phyloP scores from a whole-genome alignment of 2,329 filamentous ascomycete genomes.

The Fusarium austroafricanum region DNA sequence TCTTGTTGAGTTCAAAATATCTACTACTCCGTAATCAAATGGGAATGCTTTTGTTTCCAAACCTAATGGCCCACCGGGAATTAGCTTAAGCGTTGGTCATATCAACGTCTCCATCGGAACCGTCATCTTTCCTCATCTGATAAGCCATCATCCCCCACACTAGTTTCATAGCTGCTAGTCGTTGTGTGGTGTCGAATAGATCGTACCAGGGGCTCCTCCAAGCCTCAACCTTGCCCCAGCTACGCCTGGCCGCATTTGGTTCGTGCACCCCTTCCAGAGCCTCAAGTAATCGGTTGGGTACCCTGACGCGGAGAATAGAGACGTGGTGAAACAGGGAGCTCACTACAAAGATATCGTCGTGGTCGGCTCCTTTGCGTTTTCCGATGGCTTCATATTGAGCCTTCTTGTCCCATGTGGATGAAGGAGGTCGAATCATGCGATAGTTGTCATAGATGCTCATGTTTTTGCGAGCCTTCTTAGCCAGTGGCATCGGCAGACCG shows the following conservation, averaged over 20 bases:
- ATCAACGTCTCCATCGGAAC: conserved; percentile 42
- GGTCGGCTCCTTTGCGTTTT: conserved; percentile 57
- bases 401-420: conserved; percentile 70
- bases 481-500: conserved; percentile 42
- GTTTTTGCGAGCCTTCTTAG: conserved; percentile 65
- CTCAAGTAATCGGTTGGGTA: conserved; percentile 64
- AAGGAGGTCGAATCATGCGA: conserved; percentile 69
- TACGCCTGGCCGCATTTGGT: conserved; percentile 50
- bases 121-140: conserved; percentile 62
- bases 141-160: conserved; percentile 71
- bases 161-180: conserved; percentile 66
- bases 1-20: not conserved
- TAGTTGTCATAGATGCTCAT: conserved; percentile 72
- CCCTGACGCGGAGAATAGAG: conserved; percentile 67
- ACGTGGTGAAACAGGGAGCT: conserved; percentile 73
- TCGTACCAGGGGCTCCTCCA: conserved; percentile 72
- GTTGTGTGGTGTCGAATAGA: conserved; percentile 65
- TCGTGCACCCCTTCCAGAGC: conserved; percentile 62
- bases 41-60: not conserved
- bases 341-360: conserved; percentile 72
- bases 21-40: not conserved
- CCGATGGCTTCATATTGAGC: conserved; percentile 69
- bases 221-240: conserved; percentile 65
- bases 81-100: conserved; percentile 45
- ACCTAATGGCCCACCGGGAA: not conserved